Evolutionary conservation across 2,329 filamentous ascomycete species (phyloP).

Genomic region (Mycosphaerelloides madeirae): DNA sequence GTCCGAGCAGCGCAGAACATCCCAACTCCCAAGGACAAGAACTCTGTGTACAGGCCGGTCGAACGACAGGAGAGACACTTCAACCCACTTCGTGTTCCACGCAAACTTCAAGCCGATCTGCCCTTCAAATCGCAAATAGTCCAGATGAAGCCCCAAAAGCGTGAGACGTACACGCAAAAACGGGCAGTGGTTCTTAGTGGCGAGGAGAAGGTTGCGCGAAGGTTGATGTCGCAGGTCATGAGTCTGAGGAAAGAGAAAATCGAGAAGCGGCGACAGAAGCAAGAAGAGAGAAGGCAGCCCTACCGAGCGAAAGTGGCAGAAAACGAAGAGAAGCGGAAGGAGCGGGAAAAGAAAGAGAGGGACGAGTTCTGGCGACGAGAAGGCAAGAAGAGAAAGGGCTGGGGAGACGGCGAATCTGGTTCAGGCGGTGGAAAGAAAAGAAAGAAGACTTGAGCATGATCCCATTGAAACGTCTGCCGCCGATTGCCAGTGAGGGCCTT

Average conservation of each 20-base stretch:
- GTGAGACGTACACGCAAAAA: conserved; percentile 88
- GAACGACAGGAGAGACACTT: conserved; percentile 49
- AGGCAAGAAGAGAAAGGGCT: conserved; percentile 68
- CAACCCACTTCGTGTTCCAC: conserved; percentile 66
- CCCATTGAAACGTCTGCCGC: neutral
- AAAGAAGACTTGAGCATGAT: conserved; percentile 18
- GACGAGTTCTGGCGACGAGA: conserved; percentile 91
- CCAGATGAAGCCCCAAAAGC: conserved; percentile 71
- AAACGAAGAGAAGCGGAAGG: conserved; percentile 76
- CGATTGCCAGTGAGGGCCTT: neutral
- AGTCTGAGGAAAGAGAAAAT: conserved; percentile 87
- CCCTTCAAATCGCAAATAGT: conserved; percentile 92
- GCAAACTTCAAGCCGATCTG: conserved; percentile 72
- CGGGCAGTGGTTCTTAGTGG: conserved; percentile 75
- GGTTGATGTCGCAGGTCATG: conserved; percentile 87
- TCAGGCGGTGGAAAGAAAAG: conserved; percentile 34
- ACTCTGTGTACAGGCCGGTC: conserved; percentile 74
- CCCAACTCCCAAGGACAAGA: conserved; percentile 71
- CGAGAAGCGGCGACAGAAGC: conserved; percentile 74
- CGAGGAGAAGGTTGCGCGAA: conserved; percentile 84
- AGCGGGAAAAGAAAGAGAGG: conserved; percentile 82
- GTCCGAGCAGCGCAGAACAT: conserved; percentile 74
- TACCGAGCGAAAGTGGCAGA: conserved; percentile 81
- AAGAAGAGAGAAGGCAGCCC: conserved; percentile 77
- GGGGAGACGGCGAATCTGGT: conserved; percentile 48